Conservation (phyloP, 345 rosid species). For the Raphanus raphanistrum region DNA sequence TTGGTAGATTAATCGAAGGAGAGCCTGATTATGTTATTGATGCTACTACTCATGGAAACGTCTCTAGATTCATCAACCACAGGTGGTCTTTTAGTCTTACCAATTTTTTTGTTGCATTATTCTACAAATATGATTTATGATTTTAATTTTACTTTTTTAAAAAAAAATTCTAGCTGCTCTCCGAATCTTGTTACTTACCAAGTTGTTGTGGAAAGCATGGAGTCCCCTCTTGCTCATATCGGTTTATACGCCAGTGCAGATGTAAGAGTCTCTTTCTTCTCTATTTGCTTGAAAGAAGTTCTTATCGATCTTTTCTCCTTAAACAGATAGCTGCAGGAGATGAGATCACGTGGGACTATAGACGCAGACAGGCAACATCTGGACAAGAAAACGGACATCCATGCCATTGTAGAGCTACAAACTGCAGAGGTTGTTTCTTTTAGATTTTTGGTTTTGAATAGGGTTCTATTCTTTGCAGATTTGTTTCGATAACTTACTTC, state of each 20-base stretch:
- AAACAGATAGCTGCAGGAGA: constrained; percentile 92
- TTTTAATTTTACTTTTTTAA: background rate
- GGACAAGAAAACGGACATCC: constrained; percentile 55
- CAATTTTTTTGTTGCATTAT: background rate
- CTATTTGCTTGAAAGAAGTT: background rate
- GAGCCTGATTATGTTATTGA: constrained; percentile 64
- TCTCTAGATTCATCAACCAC: constrained; percentile 93
- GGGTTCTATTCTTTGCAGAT: constrained; percentile 29
- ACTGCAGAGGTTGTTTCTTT: constrained; percentile 65
- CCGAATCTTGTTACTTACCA: constrained; percentile 83
- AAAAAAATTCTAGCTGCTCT: constrained; percentile 78
- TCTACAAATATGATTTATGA: background rate
- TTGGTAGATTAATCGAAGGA: constrained; percentile 81
- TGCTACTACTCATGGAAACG: constrained; percentile 74
- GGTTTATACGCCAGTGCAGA: constrained; percentile 88
- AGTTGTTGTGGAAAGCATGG: constrained; percentile 93
- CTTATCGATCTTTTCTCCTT: background rate
- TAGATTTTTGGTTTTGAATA: constrained; percentile 28
- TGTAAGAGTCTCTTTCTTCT: constrained; percentile 57
- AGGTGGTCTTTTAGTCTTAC: constrained; percentile 50
- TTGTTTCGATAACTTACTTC: constrained; percentile 4
- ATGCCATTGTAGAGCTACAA: constrained; percentile 70
- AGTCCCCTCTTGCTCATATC: constrained; percentile 68
- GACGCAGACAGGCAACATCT: constrained; percentile 43
- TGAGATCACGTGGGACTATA: constrained; percentile 75